phyloP scores from a whole-genome alignment of 306 rosid species.

The Sesbania bispinosa region DNA sequence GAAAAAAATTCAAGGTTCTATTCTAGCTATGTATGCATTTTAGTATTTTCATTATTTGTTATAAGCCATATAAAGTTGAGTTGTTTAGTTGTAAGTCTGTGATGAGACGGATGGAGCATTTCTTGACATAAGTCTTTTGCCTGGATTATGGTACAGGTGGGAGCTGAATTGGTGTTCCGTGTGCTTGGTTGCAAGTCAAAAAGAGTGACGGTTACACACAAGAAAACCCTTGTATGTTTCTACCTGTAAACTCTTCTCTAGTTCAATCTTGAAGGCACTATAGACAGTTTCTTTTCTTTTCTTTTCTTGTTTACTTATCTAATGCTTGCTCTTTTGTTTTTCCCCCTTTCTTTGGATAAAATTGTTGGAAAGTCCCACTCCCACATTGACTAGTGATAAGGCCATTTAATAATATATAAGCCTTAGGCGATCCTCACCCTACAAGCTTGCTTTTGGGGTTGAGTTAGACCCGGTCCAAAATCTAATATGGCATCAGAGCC shows the following conservation, averaged over 20 bases:
- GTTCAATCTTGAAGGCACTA: neutral
- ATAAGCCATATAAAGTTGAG: neutral
- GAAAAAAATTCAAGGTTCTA: slow-evolving; percentile 78
- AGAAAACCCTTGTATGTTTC: slow-evolving; percentile 84
- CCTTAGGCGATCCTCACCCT: too few relatives aligned
- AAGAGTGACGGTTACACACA: slow-evolving; percentile 92
- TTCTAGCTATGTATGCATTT: slow-evolving; percentile 10
- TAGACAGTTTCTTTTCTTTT: neutral
- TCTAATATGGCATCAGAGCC: too few relatives aligned
- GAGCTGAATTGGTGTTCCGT: slow-evolving; percentile 83
- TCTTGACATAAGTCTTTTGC: slow-evolving; percentile 27
- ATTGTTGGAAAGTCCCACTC: too few relatives aligned
- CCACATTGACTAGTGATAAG: too few relatives aligned
- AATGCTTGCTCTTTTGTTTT: neutral
- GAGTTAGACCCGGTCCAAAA: too few relatives aligned
- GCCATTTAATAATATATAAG: too few relatives aligned
- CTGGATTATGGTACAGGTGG: slow-evolving; percentile 55
- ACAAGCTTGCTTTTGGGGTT: too few relatives aligned
- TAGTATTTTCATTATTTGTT: neutral
- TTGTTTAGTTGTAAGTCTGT: slow-evolving; percentile 6
- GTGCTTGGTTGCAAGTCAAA: slow-evolving; percentile 97
- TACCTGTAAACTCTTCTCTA: neutral
- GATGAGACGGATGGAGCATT: slow-evolving; percentile 17
- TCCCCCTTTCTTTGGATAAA: neutral
- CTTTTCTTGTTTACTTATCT: neutral